Conservation (phyloP, 257 asterid genomes). For the Leonotis leonurus region DNA sequence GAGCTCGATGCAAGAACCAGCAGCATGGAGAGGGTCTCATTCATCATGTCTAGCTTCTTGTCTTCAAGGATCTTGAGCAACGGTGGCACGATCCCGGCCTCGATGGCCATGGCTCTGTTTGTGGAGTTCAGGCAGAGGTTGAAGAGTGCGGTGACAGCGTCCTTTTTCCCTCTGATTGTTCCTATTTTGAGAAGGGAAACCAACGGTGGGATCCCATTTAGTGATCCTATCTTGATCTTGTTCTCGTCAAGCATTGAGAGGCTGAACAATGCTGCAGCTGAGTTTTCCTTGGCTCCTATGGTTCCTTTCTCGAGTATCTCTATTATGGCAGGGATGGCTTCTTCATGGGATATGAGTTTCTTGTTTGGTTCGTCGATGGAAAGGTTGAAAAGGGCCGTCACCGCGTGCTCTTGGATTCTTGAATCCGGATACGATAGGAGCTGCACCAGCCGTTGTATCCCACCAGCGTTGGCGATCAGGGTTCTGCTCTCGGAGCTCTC, state of each 20-base stretch:
- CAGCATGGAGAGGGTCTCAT: conserved; percentile 57
- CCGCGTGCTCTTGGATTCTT: conserved; percentile 70
- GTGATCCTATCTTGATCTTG: conserved; percentile 54
- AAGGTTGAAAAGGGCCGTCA: conserved; percentile 71
- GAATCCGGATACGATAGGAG: conserved; percentile 70
- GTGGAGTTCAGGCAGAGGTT: conserved; percentile 53
- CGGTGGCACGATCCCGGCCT: conserved; percentile 54
- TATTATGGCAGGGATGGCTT: conserved; percentile 53
- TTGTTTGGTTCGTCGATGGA: conserved; percentile 89
- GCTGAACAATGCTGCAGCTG: conserved; percentile 85
- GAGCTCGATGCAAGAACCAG: conserved; percentile 44
- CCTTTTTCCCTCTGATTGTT: conserved; percentile 77
- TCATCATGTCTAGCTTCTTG: conserved; percentile 52
- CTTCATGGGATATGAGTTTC: conserved; percentile 47
- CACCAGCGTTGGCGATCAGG: conserved; percentile 53
- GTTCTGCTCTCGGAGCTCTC: conserved; percentile 60
- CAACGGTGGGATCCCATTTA: conserved; percentile 70
- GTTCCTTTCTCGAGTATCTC: conserved; percentile 56
- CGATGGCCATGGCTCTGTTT: conserved; percentile 53
- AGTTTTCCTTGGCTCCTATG: conserved; percentile 58
- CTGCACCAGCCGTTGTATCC: conserved; percentile 45
- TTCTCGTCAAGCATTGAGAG: conserved; percentile 81
- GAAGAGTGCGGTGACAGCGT: conserved; percentile 76
- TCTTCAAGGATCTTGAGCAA: conserved; percentile 41
- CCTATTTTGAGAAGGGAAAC: conserved; percentile 43